Conservation (phyloP, 306 rosid species). For the peach (Prunus persica) region Prunus_persica_NCBIv2 NC_034009.1:22847001-22847500, state of each 20-base stretch:
- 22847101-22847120: too few relatives aligned
- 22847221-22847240: neutral
- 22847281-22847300: neutral
- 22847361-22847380: slow-evolving; percentile 50
- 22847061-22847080: slow-evolving; percentile 48
- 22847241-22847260: too few relatives aligned
- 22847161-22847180: neutral
- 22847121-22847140: too few relatives aligned
- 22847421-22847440: slow-evolving; percentile 63
- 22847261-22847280: too few relatives aligned
- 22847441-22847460: slow-evolving; percentile 65
- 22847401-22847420: slow-evolving; percentile 67
- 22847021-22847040: slow-evolving; percentile 77
- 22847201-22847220: neutral
- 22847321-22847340: neutral
- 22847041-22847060: slow-evolving; percentile 48
- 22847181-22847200: neutral
- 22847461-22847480: slow-evolving; percentile 71
- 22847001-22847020: slow-evolving; percentile 61
- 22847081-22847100: neutral
- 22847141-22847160: too few relatives aligned
- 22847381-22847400: slow-evolving; percentile 53
- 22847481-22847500: slow-evolving; percentile 57
- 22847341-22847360: neutral
- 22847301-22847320: neutral